Conservation (phyloP, 306 rosid species). For the Cicer pinnatifidum region DNA sequence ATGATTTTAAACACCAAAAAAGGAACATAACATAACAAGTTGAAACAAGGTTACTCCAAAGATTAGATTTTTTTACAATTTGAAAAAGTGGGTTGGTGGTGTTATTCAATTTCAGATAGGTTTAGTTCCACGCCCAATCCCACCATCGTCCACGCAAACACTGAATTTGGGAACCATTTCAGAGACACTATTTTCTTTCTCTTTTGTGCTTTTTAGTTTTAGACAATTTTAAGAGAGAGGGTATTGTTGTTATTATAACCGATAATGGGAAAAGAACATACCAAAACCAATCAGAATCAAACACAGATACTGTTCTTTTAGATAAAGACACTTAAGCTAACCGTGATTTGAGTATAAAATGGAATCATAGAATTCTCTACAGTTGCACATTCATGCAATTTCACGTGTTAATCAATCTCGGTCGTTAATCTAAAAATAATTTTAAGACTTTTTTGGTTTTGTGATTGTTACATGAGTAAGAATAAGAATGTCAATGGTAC, state of each 20-base stretch:
- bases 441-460: neutral
- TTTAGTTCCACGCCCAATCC: slow-evolving; percentile 52
- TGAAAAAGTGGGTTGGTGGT: slow-evolving; percentile 38
- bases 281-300: neutral
- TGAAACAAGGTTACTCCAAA: slow-evolving; percentile 29
- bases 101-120: slow-evolving; percentile 53
- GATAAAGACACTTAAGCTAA: slow-evolving; percentile 12
- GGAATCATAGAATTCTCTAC: neutral
- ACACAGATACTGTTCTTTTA: neutral
- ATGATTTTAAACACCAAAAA: slow-evolving; percentile 46
- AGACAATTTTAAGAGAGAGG: neutral
- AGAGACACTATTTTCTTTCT: neutral
- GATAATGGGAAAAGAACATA: neutral
- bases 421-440: too few species aligned
- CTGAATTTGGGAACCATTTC: slow-evolving; percentile 58
- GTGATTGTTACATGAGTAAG: neutral
- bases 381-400: too few species aligned
- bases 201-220: neutral
- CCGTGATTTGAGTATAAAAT: neutral
- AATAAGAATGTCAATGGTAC: too few species aligned
- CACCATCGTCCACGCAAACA: slow-evolving; percentile 47
- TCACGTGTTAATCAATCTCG: too few species aligned
- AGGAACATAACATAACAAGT: slow-evolving; percentile 48
- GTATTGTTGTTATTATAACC: neutral
- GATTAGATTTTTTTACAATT: slow-evolving; percentile 26